Base-by-base conservation (phyloP, 2,329 filamentous ascomycete species). In the Paramyrothecium sp. region DNA sequence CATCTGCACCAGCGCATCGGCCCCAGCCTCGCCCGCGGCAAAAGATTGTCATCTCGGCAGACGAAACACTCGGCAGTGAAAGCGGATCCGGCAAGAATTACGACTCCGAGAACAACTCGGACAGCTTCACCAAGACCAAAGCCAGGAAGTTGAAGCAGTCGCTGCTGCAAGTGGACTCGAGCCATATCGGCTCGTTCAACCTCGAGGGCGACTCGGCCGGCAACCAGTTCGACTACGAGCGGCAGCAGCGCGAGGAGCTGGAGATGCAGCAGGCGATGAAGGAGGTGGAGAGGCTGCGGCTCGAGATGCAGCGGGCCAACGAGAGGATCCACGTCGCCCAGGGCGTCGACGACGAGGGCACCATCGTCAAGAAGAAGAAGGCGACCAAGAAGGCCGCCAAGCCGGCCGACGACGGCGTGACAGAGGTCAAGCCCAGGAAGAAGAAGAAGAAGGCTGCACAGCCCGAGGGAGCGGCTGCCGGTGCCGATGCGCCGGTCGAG, bases 201-300 rank as follows among this genome's bases (percentile, higher is more conserved):
- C 82, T 97, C 1, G 85, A 89, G 52, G 71, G 64, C 52, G 62
- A 69, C n/a, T 19, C 38, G n/a, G 70, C 75, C 5, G 62, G 65
- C 48, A 63, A 64, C 41, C 69, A 68, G 0, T 77, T 83, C 51
- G 85, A 90, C 57, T 81, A 86, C 53, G 89, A 92, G 67, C 80
- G 81, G 54, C 84, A 88, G 61, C 84, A 89, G 69, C 85, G 84
- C 17, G 92, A 96, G 68, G 92, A 97, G 59, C 87, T 85, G 1
- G 93, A 97, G 74, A 96, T 97, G 91, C 87, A 86, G 49, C 87
- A 86, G 67, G 95, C 94, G 10, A 87, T 97, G 80, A 88, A 89
- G 71, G 91, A 97, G 71, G 90, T 99, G 3, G 94, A 98, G 76
- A 82, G 88, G 54, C 77, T 96, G 58, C 82, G 95, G 54, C 78